A percentile compares a stretch with the other conserved stretches of the same genome.
Evolutionary conservation across 2,329 filamentous ascomycete genomes (phyloP).

Genomic region (Neofusicoccum kwambonambiense): DNA sequence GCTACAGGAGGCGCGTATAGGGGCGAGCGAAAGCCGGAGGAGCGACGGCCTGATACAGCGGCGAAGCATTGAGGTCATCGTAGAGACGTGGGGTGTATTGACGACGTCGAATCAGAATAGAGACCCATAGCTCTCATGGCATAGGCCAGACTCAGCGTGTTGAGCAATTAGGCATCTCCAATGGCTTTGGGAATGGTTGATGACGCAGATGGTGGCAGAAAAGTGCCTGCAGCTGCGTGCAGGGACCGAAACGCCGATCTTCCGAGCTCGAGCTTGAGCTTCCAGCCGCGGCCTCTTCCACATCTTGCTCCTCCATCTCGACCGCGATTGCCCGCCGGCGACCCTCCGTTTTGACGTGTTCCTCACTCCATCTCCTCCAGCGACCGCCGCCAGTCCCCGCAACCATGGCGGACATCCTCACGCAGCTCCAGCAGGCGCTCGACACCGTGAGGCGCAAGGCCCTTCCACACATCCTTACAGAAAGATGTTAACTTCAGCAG

Average conservation of each 20-base stretch:
- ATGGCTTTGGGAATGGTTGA: neutral
- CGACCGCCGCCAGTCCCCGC: neutral
- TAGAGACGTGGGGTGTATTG: neutral
- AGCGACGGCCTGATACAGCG: neutral
- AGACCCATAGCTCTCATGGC: neutral
- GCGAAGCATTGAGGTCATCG: constrained; percentile 10
- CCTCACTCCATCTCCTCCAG: too few relatives aligned
- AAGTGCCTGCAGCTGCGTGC: neutral
- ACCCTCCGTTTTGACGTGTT: neutral
- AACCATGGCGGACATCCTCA: constrained; percentile 71
- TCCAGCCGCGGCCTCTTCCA: neutral
- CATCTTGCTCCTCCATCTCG: neutral
- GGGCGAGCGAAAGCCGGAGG: neutral
- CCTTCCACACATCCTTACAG: neutral
- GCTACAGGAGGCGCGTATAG: neutral
- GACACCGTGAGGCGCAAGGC: constrained; percentile 62
- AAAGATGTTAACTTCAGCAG: neutral
- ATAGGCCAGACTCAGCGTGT: neutral
- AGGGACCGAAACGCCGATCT: neutral
- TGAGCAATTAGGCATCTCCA: neutral
- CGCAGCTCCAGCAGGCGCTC: constrained; percentile 80
- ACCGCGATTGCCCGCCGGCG: neutral
- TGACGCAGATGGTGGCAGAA: neutral
- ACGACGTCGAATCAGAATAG: too few relatives aligned
- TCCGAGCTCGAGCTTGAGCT: constrained; percentile 11